These are phyloP conservation scores for Periglandula ipomoeae DNA, from an alignment of 2,329 filamentous ascomycete genomes.

Conservation along the genomic window DNA sequence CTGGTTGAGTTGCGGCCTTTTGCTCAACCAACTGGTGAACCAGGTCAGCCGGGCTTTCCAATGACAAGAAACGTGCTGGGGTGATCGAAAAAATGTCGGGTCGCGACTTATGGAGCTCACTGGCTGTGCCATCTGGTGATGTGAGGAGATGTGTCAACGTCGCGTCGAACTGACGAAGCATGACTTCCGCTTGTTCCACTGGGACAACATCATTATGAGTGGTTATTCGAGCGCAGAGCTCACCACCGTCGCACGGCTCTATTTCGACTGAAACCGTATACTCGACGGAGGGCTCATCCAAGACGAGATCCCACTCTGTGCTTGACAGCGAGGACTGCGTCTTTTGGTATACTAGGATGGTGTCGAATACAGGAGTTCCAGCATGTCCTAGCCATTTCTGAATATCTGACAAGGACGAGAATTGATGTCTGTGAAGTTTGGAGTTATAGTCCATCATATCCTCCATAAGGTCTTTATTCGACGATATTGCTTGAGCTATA, in stretches of 20 bases:
- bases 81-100: slow-evolving; percentile 52
- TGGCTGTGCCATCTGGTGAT: slow-evolving; percentile 31
- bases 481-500: slow-evolving; percentile 42
- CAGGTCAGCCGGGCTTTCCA: slow-evolving; percentile 50
- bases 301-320: slow-evolving; percentile 47
- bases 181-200: slow-evolving; percentile 51
- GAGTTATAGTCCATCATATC: slow-evolving; percentile 59
- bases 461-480: slow-evolving; percentile 48
- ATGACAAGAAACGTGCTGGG: slow-evolving; percentile 46
- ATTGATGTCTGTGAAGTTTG: slow-evolving; percentile 58
- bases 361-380: slow-evolving; percentile 67
- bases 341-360: slow-evolving; percentile 76
- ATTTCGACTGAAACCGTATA: slow-evolving; percentile 77
- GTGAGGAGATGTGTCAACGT: slow-evolving; percentile 51
- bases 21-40: slow-evolving; percentile 73
- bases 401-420: slow-evolving; percentile 60
- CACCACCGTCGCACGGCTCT: slow-evolving; percentile 40
- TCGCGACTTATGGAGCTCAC: slow-evolving; percentile 24
- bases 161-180: slow-evolving; percentile 65
- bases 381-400: slow-evolving; percentile 62
- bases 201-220: slow-evolving; percentile 59
- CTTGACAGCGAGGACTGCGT: slow-evolving; percentile 19
- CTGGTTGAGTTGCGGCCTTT: slow-evolving; percentile 45
- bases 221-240: slow-evolving; percentile 56
- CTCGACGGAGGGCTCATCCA: slow-evolving; percentile 63